phyloP scores from a whole-genome alignment of 495 filamentous ascomycete genomes.

The Aspergillus egyptiacus region DNA sequence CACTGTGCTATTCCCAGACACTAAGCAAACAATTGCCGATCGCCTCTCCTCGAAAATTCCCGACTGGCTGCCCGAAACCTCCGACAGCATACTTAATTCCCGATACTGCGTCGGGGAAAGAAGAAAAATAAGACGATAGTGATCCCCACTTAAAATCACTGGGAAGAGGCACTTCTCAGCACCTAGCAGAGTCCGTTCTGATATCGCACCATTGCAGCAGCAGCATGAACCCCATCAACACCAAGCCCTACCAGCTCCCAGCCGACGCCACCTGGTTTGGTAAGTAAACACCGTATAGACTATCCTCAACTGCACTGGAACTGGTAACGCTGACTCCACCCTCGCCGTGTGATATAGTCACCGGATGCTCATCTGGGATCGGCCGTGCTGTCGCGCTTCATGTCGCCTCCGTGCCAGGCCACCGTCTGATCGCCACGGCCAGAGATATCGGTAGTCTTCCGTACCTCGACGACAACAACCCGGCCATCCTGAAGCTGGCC shows the following conservation, averaged over 20 bases:
- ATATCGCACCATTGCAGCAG: no score
- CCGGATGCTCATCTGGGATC: slow-evolving; percentile 20
- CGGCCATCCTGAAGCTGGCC: not conserved
- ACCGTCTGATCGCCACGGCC: slow-evolving; percentile 17
- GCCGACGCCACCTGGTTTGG: slow-evolving; percentile 47
- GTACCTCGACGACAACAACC: not conserved
- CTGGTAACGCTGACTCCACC: not conserved
- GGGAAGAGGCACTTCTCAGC: no score
- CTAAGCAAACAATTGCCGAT: no score
- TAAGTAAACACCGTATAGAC: slow-evolving; percentile 17
- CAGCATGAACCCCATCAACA: slow-evolving; percentile 21
- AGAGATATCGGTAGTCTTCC: not conserved
- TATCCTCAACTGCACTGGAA: not conserved
- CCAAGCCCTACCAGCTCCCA: slow-evolving; percentile 40
- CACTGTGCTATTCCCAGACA: no score
- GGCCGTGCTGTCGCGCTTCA: slow-evolving; percentile 34
- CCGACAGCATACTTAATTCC: no score
- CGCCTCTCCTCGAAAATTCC: no score
- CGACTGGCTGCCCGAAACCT: no score
- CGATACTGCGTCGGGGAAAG: no score
- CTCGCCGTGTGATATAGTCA: no score
- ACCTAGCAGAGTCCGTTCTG: no score
- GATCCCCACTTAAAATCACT: no score
- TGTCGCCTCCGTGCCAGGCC: slow-evolving; percentile 28
- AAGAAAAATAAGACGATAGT: no score